Conservation (phyloP, 2,329 filamentous ascomycete species). For the Bipolaris bicolor region DNA sequence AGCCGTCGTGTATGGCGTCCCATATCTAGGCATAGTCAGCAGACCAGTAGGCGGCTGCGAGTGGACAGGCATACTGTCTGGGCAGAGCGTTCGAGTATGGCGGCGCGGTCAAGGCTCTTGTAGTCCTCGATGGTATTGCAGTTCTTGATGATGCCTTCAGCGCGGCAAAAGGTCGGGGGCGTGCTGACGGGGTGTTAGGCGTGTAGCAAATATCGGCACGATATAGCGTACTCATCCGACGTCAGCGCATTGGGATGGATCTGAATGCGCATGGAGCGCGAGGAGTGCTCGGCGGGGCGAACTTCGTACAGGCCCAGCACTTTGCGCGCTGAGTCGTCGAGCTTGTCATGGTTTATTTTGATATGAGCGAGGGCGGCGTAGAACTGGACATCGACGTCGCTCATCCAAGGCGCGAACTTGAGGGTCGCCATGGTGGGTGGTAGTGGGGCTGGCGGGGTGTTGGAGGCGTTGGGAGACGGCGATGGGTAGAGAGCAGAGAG, state of each 20-base stretch:
- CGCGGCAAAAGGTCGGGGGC: constrained; percentile 67
- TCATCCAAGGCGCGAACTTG: constrained; percentile 87
- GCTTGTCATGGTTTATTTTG: constrained; percentile 96
- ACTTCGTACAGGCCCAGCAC: constrained; percentile 90
- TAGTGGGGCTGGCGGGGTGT: constrained; percentile 4
- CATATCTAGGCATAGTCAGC: constrained; percentile 69
- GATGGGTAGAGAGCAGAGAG: neutral
- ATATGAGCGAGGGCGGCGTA: constrained; percentile 89
- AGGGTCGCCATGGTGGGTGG: constrained; percentile 52
- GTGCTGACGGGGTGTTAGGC: constrained; percentile 32
- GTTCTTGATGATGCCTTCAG: constrained; percentile 93
- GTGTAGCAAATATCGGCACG: neutral
- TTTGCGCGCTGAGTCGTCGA: constrained; percentile 88
- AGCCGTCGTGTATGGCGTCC: constrained; percentile 96
- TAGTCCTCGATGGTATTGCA: constrained; percentile 96
- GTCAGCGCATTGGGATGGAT: constrained; percentile 86
- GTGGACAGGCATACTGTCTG: constrained; percentile 67
- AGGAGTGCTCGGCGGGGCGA: constrained; percentile 70
- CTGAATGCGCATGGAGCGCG: constrained; percentile 85
- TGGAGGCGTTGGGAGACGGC: constrained; percentile 4
- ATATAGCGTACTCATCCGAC: constrained; percentile 72
- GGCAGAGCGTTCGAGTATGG: constrained; percentile 78
- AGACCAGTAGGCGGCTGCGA: neutral
- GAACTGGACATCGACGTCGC: constrained; percentile 94
- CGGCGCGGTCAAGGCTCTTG: constrained; percentile 77